phyloP scores from a whole-genome alignment of 228 moss, liverwort and hornwort genomes.

The Sphagnum fallax region DNA sequence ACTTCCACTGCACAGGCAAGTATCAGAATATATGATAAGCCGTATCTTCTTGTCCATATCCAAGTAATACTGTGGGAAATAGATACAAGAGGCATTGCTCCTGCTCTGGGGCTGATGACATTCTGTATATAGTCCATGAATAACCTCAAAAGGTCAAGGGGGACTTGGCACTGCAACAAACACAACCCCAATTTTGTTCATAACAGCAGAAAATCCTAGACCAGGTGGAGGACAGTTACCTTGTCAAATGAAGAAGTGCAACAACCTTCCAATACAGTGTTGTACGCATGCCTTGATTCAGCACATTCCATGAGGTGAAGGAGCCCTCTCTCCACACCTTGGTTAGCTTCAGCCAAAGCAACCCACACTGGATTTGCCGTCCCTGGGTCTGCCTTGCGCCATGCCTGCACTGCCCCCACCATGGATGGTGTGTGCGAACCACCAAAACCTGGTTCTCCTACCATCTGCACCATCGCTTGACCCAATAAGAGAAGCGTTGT shows the following conservation, averaged over 20 bases:
- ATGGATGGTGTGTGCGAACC: conserved; percentile 97
- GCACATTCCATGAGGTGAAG: conserved; percentile 43
- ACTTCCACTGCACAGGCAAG: conserved; percentile 53
- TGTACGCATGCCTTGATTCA: conserved; percentile 32
- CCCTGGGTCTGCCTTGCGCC: conserved; percentile 62
- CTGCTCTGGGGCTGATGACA: too few species aligned
- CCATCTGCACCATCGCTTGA: conserved; percentile 29
- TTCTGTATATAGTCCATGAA: too few species aligned
- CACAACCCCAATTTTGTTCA: background rate
- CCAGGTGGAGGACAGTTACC: conserved; percentile 22
- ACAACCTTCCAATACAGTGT: conserved; percentile 43
- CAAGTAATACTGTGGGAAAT: background rate
- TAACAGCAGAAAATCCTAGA: background rate
- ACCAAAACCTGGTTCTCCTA: conserved; percentile 94
- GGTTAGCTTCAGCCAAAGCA: conserved; percentile 72
- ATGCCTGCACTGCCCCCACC: conserved; percentile 87
- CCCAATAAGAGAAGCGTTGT: background rate
- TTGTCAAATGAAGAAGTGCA: conserved; percentile 57
- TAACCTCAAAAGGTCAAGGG: too few species aligned
- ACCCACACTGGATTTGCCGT: conserved; percentile 59
- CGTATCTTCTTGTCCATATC: conserved; percentile 1
- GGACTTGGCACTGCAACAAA: background rate
- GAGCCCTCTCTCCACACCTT: conserved; percentile 67
- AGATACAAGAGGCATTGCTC: background rate
- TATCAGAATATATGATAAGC: background rate